phyloP scores from a whole-genome alignment of 805 yeast species.

The Yarrowia sp. region DNA sequence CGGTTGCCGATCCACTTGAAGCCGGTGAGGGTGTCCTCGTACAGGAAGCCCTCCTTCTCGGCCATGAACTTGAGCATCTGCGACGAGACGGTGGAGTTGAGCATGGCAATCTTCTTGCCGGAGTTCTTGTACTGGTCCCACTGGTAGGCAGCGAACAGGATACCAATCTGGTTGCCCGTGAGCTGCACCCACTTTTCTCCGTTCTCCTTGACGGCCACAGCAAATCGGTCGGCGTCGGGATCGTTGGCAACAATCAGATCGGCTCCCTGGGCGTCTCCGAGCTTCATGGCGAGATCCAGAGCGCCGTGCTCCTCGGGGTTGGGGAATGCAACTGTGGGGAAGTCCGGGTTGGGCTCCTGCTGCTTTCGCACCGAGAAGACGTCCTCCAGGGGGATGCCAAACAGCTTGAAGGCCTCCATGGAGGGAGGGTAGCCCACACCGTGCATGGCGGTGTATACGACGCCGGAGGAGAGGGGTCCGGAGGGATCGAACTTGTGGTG shows the following conservation, averaged over 20 bases:
- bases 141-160: conserved; percentile 66
- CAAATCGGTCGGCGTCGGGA: conserved; percentile 95
- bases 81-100: conserved; percentile 91
- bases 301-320: conserved; percentile 97
- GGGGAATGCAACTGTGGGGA: conserved; percentile 84
- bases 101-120: conserved; percentile 48
- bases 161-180: conserved; percentile 90
- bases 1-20: conserved; percentile 96
- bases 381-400: conserved; percentile 41
- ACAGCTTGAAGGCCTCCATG: conserved; percentile 45
- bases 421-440: conserved; percentile 77
- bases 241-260: conserved; percentile 80
- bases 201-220: conserved; percentile 60
- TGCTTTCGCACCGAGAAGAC: conserved; percentile 60
- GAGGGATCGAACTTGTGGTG: background rate
- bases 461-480: conserved; percentile 34
- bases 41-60: conserved; percentile 54
- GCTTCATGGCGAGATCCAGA: conserved; percentile 60
- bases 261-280: conserved; percentile 54
- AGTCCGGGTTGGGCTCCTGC: conserved; percentile 73
- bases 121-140: conserved; percentile 29
- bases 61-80: conserved; percentile 76
- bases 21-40: conserved; percentile 85
- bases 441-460: conserved; percentile 92
- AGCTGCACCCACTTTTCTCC: conserved; percentile 65